Percentiles rank a stretch among this genome's conserved stretches.
phyloP scores from a whole-genome alignment of 371 early-diverging fungal genomes.

The Haplosporangium sp. region DNA sequence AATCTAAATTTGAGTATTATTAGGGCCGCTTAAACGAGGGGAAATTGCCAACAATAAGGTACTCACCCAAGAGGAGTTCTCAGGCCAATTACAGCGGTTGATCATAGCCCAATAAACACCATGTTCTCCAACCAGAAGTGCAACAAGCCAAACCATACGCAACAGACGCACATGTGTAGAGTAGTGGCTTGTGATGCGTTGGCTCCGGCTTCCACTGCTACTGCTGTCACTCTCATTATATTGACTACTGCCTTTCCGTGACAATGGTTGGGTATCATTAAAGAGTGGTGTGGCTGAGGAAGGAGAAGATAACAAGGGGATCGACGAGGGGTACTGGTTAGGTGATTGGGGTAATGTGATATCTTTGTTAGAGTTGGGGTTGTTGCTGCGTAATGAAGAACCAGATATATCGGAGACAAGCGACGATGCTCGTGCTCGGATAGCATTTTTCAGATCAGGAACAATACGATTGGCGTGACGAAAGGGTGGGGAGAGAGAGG shows the following conservation, averaged over 20 bases:
- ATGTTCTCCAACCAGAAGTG: conserved; percentile 26
- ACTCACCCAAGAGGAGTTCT: conserved; percentile 43
- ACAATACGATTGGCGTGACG: not conserved
- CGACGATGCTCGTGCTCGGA: conserved; percentile 15
- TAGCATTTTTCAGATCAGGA: conserved; percentile 10
- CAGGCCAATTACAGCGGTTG: conserved; percentile 41
- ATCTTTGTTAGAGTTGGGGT: not conserved
- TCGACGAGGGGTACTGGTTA: not conserved
- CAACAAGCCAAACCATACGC: conserved; percentile 29
- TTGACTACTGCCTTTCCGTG: not conserved
- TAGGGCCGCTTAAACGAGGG: not conserved
- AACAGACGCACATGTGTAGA: conserved; percentile 23
- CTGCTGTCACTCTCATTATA: not conserved
- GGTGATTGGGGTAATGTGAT: not conserved
- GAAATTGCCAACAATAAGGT: not conserved
- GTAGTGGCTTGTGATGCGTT: conserved; percentile 14
- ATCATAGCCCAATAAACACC: conserved; percentile 37
- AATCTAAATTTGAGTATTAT: not conserved
- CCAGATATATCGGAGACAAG: conserved; percentile 10
- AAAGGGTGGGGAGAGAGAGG: conserved; percentile 9
- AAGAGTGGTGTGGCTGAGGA: not conserved
- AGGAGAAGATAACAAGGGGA: not conserved
- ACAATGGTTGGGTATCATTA: not conserved
- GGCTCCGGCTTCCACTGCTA: not conserved
- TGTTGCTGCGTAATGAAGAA: not conserved